Evolutionary conservation across 1,139 yeast genomes (phyloP).

Genomic region (Magnusiomyces tetraspermus): DNA sequence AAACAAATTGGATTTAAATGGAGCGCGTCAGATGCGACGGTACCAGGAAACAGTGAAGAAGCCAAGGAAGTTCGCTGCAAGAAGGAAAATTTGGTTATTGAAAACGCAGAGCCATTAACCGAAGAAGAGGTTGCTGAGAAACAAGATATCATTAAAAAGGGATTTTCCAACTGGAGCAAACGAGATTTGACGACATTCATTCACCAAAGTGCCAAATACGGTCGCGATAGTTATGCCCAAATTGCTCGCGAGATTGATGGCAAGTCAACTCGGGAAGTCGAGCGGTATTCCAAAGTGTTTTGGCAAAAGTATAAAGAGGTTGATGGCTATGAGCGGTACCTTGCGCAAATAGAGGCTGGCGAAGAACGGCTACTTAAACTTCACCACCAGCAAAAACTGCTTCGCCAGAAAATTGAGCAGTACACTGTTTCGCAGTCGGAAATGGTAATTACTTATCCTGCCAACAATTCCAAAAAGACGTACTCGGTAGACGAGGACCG

Average conservation of each 20-base stretch:
- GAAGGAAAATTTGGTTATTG: constrained; percentile 52
- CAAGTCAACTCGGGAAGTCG: constrained; percentile 66
- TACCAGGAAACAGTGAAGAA: constrained; percentile 39
- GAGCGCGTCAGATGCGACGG: constrained; percentile 37
- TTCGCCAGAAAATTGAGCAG: constrained; percentile 54
- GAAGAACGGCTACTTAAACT: constrained; percentile 69
- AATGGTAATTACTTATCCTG: constrained; percentile 71
- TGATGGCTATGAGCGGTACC: constrained; percentile 79
- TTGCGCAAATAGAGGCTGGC: constrained; percentile 75
- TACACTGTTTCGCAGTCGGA: constrained; percentile 67
- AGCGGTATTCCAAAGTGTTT: constrained; percentile 58
- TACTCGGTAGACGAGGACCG: constrained; percentile 84
- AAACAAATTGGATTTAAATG: constrained; percentile 62
- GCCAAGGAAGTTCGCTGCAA: constrained; percentile 49
- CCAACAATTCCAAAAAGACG: constrained; percentile 73
- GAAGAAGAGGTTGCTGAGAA: constrained; percentile 66
- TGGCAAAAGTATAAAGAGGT: constrained; percentile 68
- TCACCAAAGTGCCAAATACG: constrained; percentile 74
- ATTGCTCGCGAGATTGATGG: constrained; percentile 57
- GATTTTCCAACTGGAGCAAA: constrained; percentile 78
- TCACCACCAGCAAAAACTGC: constrained; percentile 53
- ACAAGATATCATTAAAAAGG: constrained; percentile 47
- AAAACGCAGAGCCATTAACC: constrained; percentile 53
- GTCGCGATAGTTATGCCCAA: constrained; percentile 53
- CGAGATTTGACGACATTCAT: constrained; percentile 84